A percentile compares a stretch with the other conserved stretches of the same genome.
Conservation (phyloP, 1,139 yeast genomes). For the Blastobotrys niveus region DNA sequence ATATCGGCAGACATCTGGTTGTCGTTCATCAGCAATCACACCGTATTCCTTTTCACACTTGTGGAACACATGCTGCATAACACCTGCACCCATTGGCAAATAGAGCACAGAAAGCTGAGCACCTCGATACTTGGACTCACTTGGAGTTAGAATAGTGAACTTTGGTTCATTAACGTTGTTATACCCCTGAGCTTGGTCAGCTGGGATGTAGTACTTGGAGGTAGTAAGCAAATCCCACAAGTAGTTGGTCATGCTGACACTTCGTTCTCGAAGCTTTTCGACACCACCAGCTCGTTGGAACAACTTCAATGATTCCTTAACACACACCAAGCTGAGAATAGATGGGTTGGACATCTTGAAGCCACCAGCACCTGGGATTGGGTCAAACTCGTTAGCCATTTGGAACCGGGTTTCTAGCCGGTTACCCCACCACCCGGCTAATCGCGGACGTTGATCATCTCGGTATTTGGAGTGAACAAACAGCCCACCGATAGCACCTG, state of each 20-base stretch:
- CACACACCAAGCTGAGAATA: constrained; percentile 71
- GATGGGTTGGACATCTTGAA: constrained; percentile 92
- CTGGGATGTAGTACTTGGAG: constrained; percentile 40
- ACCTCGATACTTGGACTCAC: constrained; percentile 55
- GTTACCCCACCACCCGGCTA: constrained; percentile 99
- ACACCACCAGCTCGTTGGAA: constrained; percentile 64
- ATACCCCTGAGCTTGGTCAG: constrained; percentile 25
- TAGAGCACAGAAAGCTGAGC: constrained; percentile 74
- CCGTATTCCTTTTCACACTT: constrained; percentile 37
- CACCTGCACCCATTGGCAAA: constrained; percentile 45
- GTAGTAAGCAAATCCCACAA: constrained; percentile 44
- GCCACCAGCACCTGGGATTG: constrained; percentile 77
- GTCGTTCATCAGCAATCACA: constrained; percentile 78
- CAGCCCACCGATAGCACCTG: constrained; percentile 85
- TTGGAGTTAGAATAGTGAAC: constrained; percentile 72
- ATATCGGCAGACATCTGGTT: constrained; percentile 79
- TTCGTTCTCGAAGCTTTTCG: constrained; percentile 47
- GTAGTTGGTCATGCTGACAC: constrained; percentile 53
- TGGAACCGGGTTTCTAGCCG: constrained; percentile 61
- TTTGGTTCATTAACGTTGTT: constrained; percentile 34
- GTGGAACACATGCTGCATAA: constrained; percentile 59
- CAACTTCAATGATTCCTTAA: constrained; percentile 59
- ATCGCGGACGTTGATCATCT: constrained; percentile 41
- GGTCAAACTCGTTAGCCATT: constrained; percentile 75
- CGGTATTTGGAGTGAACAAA: constrained; percentile 53